Percentiles rank a stretch among this genome's conserved stretches.
These are phyloP conservation scores for Staphylotrichum tortipilum DNA, from an alignment of 495 filamentous ascomycete species.

Conservation along the genomic window DNA sequence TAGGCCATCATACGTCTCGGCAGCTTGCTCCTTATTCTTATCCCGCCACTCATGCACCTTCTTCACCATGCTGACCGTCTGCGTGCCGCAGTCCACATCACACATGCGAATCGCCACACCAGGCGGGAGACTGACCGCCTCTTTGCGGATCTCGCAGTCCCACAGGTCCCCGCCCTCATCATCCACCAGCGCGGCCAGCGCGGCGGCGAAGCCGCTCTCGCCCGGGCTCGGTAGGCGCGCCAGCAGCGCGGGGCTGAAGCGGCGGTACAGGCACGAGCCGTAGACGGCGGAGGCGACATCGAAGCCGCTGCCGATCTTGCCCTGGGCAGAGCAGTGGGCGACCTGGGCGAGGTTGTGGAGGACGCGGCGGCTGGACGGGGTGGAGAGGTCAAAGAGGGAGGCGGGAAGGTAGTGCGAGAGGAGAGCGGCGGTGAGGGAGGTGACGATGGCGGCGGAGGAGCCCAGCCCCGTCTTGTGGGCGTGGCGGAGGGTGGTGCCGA, in stretches of 20 bases:
- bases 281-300: conserved; percentile 93
- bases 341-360: conserved; percentile 92
- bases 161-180: conserved; percentile 36
- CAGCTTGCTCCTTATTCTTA: conserved; percentile 55
- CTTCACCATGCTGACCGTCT: conserved; percentile 93
- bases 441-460: conserved; percentile 90
- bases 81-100: conserved; percentile 89
- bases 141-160: conserved; percentile 68
- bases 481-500: conserved; percentile 61
- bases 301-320: conserved; percentile 92
- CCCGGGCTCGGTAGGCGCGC: conserved; percentile 55
- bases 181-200: conserved; percentile 58
- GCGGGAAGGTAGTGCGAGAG: conserved; percentile 70
- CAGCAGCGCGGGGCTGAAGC: conserved; percentile 77
- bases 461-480: conserved; percentile 96
- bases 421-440: conserved; percentile 74
- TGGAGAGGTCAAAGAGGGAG: conserved; percentile 44
- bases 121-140: conserved; percentile 48
- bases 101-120: conserved; percentile 82
- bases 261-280: conserved; percentile 79
- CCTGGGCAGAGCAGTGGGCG: conserved; percentile 90
- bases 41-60: conserved; percentile 77
- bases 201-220: conserved; percentile 52
- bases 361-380: conserved; percentile 26
- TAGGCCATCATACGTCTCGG: conserved; percentile 60